Percentiles rank a stretch among this genome's conserved stretches.
These are phyloP conservation scores for Neoscytalidium dimidiatum DNA, from an alignment of 2,329 filamentous ascomycete genomes.

Conservation along the genomic window DNA sequence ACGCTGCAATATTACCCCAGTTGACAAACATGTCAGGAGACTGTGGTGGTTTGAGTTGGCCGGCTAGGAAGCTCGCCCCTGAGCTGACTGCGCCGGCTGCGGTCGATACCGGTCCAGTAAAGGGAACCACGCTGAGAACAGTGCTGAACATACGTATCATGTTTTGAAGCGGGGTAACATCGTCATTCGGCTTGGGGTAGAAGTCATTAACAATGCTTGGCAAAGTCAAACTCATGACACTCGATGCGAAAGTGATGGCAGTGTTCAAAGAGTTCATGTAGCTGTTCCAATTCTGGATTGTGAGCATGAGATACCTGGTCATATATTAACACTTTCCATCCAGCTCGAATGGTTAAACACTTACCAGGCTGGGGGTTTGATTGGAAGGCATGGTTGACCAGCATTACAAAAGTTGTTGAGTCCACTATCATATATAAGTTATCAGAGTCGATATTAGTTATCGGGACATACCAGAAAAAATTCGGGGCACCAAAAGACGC, in stretches of 20 bases:
- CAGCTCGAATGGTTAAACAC: neutral
- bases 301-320: neutral
- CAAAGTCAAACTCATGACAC: neutral
- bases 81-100: neutral
- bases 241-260: neutral
- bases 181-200: neutral
- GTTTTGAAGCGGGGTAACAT: neutral
- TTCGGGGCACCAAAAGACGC: neutral
- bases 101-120: neutral
- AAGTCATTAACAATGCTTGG: neutral
- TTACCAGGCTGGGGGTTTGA: neutral
- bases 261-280: slow-evolving; percentile 4
- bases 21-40: neutral
- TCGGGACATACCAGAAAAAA: neutral
- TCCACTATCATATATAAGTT: neutral
- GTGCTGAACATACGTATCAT: neutral
- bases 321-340: neutral
- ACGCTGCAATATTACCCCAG: neutral
- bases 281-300: slow-evolving; percentile 1
- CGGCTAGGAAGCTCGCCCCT: neutral
- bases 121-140: neutral
- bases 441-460: too few relatives aligned
- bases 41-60: neutral
- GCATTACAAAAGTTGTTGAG: neutral
- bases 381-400: neutral